phyloP scores from a whole-genome alignment of 2,329 filamentous ascomycete species.

The Blumeria hordei region DNA sequence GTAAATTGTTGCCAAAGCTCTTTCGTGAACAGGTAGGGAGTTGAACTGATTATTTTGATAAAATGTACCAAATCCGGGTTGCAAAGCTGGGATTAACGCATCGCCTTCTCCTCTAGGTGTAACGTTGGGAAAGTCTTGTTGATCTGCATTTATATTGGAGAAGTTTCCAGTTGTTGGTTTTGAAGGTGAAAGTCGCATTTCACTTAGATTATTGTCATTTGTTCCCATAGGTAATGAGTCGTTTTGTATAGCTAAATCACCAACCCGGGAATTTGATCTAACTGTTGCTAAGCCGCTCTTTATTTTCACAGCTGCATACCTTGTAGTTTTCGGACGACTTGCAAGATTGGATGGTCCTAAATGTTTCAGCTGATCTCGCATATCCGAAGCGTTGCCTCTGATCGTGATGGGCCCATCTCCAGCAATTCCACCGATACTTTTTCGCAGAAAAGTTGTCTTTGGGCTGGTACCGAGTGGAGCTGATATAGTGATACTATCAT shows the following conservation, averaged over 20 bases:
- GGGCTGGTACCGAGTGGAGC: conserved; percentile 11
- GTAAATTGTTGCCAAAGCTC: background rate
- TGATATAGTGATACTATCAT: conserved; percentile 4
- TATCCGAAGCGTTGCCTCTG: conserved; percentile 35
- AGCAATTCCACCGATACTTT: conserved; percentile 29
- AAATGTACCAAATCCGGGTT: conserved; percentile 26
- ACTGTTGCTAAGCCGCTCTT: conserved; percentile 21
- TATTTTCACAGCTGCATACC: conserved; percentile 40
- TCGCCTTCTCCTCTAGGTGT: conserved; percentile 32
- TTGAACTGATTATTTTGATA: conserved; percentile 6
- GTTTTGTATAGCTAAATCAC: background rate
- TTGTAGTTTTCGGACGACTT: conserved; percentile 35
- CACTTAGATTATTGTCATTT: background rate
- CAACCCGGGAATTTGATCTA: conserved; percentile 1
- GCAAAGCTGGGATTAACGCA: conserved; percentile 38
- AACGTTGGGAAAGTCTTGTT: conserved; percentile 1
- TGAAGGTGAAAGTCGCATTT: background rate
- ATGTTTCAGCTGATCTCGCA: conserved; percentile 34
- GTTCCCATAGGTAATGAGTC: background rate
- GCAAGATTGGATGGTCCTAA: conserved; percentile 44
- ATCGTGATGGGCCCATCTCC: conserved; percentile 27
- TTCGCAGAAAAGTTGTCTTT: conserved; percentile 31
- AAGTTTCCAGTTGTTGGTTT: background rate
- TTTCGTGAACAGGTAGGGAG: background rate
- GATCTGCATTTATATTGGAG: background rate